These are phyloP conservation scores for Trichoderma gamsii DNA, from an alignment of 495 filamentous ascomycete species.

Conservation along the genomic window DNA sequence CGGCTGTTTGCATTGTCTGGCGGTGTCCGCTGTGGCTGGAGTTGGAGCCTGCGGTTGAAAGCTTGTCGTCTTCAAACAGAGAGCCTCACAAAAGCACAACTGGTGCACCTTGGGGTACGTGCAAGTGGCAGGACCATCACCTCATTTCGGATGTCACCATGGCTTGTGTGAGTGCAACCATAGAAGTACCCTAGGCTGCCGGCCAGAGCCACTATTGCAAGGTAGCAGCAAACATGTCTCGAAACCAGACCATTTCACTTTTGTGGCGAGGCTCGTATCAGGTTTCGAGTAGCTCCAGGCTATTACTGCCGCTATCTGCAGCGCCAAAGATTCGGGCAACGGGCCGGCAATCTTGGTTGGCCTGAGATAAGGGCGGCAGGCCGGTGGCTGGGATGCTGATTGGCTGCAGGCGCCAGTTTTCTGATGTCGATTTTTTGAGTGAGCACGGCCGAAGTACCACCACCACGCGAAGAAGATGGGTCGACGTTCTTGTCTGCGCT, in stretches of 20 bases:
- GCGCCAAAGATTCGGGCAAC: constrained; percentile 15
- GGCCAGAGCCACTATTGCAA: not conserved
- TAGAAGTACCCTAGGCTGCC: not conserved
- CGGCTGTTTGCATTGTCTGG: not conserved
- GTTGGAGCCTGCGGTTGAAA: not conserved
- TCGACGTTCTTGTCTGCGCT: not conserved
- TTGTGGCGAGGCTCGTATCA: constrained; percentile 17
- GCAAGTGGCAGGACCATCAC: not conserved
- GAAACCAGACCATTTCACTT: not conserved
- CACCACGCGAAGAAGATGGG: not conserved
- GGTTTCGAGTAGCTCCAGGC: not conserved
- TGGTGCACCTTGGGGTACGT: constrained; percentile 1
- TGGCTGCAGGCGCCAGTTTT: constrained; percentile 31
- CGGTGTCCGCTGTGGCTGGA: not conserved
- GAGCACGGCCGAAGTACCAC: constrained; percentile 11
- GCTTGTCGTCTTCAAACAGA: not conserved
- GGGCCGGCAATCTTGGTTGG: constrained; percentile 19
- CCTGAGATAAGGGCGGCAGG: constrained; percentile 30
- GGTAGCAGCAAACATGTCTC: not conserved
- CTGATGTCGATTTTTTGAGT: constrained; percentile 41
- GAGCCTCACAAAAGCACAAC: not conserved
- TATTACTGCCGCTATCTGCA: constrained; percentile 14
- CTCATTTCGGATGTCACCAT: constrained; percentile 12
- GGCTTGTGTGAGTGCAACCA: constrained; percentile 10
- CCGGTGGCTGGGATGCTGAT: constrained; percentile 23